Evolutionary conservation across 371 early-diverging fungal genomes (phyloP), one percentile per base, ranked within the genome.

Genomic region (Mucor velutinosus): DNA sequence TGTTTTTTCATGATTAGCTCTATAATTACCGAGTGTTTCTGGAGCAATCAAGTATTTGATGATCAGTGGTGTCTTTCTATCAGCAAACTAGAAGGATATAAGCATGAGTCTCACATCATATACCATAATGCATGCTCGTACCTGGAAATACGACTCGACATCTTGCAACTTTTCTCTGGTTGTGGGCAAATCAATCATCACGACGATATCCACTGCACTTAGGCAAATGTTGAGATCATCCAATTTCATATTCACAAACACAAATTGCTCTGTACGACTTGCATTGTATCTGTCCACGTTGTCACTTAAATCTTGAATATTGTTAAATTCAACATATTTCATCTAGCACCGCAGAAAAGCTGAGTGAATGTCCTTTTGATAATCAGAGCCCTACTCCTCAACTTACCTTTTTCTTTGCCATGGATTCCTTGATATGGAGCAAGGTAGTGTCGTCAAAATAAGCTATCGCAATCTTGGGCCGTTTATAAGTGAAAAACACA

Each of bases 401-500:
- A 33, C 33, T 7, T 71, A 72, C 78, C 49, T 71, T 66, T 66
- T 47, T 51, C 37, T 73, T 69, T 10, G 56, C 65, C 25, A 82
- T 30, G 12, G 37, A 1, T 29, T 27, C 37, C 8, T 39, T 25
- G 39, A 63, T 63, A 2, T 39, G 27, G 2, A n/a, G 69, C 21
- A 88, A 17, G 39, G 88, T 79, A 0, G 64, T 62, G 10, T 51
- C 51, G 59, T 93, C 91, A 63, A 86, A 89, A 10, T 85, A 90
- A 76, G 89, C 89, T 3, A 92, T 71, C 17, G 92, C 64, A 47
- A 87, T 83, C 59, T 90, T 91, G 7, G 79, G 77, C 7, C 74
- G 55, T 32, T 57, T 72, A 11, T 72, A 72, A 11, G 80, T 73
- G 7, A 66, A 64, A 55, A 82, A 64, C 4, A 86, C 25, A 60